A percentile compares a stretch with the other conserved stretches of the same genome.
phyloP scores from a whole-genome alignment of 345 rosid species.

The Excoecaria cochinchinensis region DNA sequence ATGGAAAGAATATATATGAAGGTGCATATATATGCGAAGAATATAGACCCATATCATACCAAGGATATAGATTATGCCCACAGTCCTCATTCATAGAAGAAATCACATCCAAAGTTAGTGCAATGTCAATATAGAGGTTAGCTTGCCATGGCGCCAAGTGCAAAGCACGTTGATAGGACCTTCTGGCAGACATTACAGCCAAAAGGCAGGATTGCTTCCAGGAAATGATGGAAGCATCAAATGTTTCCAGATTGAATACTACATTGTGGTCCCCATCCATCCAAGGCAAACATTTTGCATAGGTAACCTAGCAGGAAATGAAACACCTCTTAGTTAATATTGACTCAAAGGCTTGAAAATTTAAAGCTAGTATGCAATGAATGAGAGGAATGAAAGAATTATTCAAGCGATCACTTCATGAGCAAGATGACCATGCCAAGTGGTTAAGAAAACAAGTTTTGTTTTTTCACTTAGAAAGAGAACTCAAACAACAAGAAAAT shows the following conservation, averaged over 20 bases:
- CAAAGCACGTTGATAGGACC: conserved; percentile 74
- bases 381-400: not conserved
- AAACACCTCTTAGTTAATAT: conserved; percentile 7
- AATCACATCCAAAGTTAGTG: conserved; percentile 65
- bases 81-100: conserved; percentile 41
- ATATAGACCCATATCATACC: conserved; percentile 46
- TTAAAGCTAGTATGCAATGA: not conserved
- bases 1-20: conserved; percentile 11
- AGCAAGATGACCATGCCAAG: not conserved
- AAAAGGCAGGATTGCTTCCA: conserved; percentile 66
- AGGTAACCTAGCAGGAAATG: conserved; percentile 54
- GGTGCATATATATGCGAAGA: not conserved
- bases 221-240: conserved; percentile 51
- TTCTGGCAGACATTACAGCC: conserved; percentile 65
- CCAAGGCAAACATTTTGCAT: conserved; percentile 86
- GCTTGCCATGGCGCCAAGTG: conserved; percentile 93
- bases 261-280: conserved; percentile 34
- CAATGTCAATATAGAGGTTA: conserved; percentile 71
- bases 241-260: conserved; percentile 37
- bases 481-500: not conserved
- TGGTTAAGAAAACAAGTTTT: not conserved
- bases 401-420: not conserved
- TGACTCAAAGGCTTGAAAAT: not conserved
- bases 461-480: not conserved
- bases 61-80: conserved; percentile 36